Base-by-base conservation (phyloP, 306 rosid species). In the Fragaria nilgerrensis region DNA sequence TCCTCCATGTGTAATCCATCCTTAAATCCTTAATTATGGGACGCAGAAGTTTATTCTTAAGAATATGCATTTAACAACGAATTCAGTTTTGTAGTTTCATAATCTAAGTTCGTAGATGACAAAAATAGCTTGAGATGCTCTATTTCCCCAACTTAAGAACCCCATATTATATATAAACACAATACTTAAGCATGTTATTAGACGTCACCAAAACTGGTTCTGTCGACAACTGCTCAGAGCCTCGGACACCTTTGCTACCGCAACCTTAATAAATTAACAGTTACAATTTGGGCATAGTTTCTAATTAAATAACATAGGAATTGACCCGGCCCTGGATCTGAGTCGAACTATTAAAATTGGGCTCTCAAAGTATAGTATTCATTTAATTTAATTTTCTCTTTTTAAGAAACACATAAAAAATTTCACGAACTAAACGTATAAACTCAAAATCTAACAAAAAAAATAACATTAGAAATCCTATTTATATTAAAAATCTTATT, bases 11-110 rank as follows among this genome's bases (percentile, higher is more conserved):
- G 74, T 61, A 68, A 70, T 27, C 37, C 47, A 71, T 45, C 74
- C 61, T 16, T 50, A 20, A 37, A 71, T 44, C 74, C 59, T 16
- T 50, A 27, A 37, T 29, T 69, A 32, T 61, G 80, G 75, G 50
- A 76, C 73, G 75, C 62, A 47, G 63, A 64, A 74, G 85, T 72
- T 80, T 79, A 82, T 84, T 76, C 82, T 13, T 12, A 4, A 9
- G 82, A 80, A 82, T 82, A 77, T 82, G 43, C 79, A 53, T 44
- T 7, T 41, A 55, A 68, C 82, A 77, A 49, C 66, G 49, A 73
- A 50, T 29, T 36, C 41, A 25, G 3, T 49, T 45, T 83, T 77
- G 70, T 68, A 66, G 39, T 75, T 70, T 70, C 78, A 29, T 29
- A 1, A 22, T 16, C 45, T 34, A 1, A 43, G 58, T 39, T 27